A percentile compares a stretch with the other conserved stretches of the same genome.
Conservation (phyloP, 2,329 filamentous ascomycete genomes). For the Alternaria postmessia region DNA sequence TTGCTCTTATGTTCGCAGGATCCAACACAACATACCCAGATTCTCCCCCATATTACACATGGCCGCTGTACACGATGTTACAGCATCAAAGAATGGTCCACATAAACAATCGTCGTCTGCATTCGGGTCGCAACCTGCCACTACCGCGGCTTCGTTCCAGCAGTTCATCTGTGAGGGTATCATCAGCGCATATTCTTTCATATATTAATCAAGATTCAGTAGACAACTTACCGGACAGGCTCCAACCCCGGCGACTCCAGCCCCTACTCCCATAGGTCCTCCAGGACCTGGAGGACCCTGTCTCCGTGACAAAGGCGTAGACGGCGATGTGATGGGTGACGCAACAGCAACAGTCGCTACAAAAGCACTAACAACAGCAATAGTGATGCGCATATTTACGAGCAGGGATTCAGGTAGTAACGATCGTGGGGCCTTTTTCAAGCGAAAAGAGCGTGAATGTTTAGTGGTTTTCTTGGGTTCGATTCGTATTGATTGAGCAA, state of each 20-base stretch:
- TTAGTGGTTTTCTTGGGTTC: neutral
- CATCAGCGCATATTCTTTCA: slow-evolving; percentile 11
- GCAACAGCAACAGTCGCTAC: slow-evolving; percentile 26
- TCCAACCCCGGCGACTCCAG: slow-evolving; percentile 28
- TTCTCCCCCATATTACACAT: slow-evolving; percentile 43
- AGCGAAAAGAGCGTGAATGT: neutral
- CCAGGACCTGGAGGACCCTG: slow-evolving; percentile 1
- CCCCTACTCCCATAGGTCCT: slow-evolving; percentile 12
- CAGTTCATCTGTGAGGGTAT: slow-evolving; percentile 34
- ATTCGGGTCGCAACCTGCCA: slow-evolving; percentile 43
- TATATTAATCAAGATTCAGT: neutral
- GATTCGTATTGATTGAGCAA: slow-evolving; percentile 3
- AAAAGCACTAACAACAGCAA: slow-evolving; percentile 23
- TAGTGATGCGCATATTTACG: slow-evolving; percentile 25
- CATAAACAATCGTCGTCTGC: slow-evolving; percentile 42
- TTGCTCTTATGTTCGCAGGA: neutral
- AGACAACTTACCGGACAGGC: slow-evolving; percentile 35
- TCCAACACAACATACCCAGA: slow-evolving; percentile 34
- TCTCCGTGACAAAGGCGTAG: slow-evolving; percentile 9
- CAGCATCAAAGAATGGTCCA: slow-evolving; percentile 44
- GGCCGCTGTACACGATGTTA: slow-evolving; percentile 38
- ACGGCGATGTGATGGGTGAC: slow-evolving; percentile 26
- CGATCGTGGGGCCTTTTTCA: slow-evolving; percentile 18
- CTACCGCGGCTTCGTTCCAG: slow-evolving; percentile 43
- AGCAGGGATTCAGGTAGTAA: neutral